Base-by-base conservation (phyloP, 257 asterid species). In the Thymus quinquecostatus region DNA sequence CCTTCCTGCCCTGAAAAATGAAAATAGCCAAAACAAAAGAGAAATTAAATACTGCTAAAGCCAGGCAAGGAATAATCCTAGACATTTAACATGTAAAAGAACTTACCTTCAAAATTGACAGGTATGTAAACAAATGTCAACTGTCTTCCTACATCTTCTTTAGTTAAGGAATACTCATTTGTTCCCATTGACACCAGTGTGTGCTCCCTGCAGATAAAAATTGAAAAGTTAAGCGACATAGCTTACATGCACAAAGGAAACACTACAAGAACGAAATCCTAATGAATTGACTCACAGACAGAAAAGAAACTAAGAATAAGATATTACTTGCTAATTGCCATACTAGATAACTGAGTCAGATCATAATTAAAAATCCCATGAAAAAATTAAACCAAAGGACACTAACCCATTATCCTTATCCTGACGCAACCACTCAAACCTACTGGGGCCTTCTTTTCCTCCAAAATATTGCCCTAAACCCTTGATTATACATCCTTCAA, bases 371-470 rank as follows among this genome's bases (percentile, higher is more conserved):
- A 36, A 36, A 36, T 36, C 40, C 40, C 40, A 36, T 5, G 21
- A 36, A 36, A 36, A 36, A 36, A 3, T 36, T 36, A 36, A 36
- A 36, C 5, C 40, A 36, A 38, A 38, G 41, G 41, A 41, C 29
- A 78, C 92, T 80, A 80, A 95, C 99, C 98, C 89, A 12, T 81
- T 84, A 70, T 92, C 88, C 70, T 72, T 85, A 45, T 95, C 89
- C 80, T 92, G 91, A 56, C 92, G 98, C 73, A 83, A 75, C 98
- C 98, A 95, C 74, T 95, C 93, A 64, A 86, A 95, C 82, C 84
- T 92, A 90, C 97, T 95, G 78, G 98, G 97, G 51, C 99, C 99
- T 86, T 95, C 98, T 82, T 86, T 87, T 83, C 99, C 99, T 55
- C 99, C 99, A 81, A 95, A 91, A 83, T 95, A 95, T 67, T 83